phyloP scores from a whole-genome alignment of 495 filamentous ascomycete genomes.

The Thermothielavioides terrestris region DNA sequence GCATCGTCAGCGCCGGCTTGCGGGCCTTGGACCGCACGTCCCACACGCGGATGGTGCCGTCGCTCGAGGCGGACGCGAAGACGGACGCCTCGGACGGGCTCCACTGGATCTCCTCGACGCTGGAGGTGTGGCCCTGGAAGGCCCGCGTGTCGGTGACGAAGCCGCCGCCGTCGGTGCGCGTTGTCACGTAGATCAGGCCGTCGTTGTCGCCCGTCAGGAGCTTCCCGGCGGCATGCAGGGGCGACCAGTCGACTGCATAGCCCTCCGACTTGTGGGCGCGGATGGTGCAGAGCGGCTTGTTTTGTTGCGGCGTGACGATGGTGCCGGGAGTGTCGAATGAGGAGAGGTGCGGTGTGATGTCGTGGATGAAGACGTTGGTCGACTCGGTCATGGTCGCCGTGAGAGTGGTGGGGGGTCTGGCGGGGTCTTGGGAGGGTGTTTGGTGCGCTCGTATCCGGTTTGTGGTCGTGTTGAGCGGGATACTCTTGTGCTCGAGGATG shows the following conservation, averaged over 20 bases:
- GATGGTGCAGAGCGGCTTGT: conserved; percentile 77
- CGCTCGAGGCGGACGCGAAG: conserved; percentile 85
- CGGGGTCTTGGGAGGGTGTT: conserved; percentile 57
- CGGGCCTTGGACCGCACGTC: conserved; percentile 84
- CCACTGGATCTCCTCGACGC: conserved; percentile 95
- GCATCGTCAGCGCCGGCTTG: conserved; percentile 74
- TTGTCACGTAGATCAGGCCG: conserved; percentile 80
- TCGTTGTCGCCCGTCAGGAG: conserved; percentile 87
- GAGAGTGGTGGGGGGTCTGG: conserved; percentile 63
- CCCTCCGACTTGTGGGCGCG: conserved; percentile 88
- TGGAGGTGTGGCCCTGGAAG: conserved; percentile 72
- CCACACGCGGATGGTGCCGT: conserved; percentile 93
- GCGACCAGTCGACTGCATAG: conserved; percentile 93
- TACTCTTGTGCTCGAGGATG: conserved; percentile 85
- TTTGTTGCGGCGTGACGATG: conserved; percentile 66
- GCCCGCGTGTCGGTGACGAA: conserved; percentile 76
- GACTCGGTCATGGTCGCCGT: conserved; percentile 90
- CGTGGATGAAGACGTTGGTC: conserved; percentile 81
- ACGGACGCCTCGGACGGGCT: conserved; percentile 84
- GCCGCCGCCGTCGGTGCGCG: conserved; percentile 72
- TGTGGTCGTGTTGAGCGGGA: conserved; percentile 74
- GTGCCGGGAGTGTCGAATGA: conserved; percentile 86
- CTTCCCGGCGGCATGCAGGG: conserved; percentile 61
- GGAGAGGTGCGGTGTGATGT: conserved; percentile 75
- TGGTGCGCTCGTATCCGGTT: conserved; percentile 88